Evolutionary conservation across 1,284 basidiomycete species (phyloP).

Genomic region (Flammula alnicola): DNA sequence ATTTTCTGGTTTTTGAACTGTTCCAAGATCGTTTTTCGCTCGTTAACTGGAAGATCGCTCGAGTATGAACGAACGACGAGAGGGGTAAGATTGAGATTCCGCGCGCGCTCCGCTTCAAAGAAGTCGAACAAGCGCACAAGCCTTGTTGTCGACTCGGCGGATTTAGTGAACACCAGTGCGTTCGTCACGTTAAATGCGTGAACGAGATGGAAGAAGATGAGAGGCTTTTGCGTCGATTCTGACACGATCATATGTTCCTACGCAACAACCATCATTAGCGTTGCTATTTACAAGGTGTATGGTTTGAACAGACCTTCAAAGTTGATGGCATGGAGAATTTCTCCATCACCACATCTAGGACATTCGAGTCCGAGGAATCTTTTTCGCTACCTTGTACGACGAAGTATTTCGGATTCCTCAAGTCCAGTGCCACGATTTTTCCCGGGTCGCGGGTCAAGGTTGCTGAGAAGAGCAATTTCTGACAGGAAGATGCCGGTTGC

Average conservation of each 20-base stretch:
- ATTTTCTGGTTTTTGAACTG: slow-evolving; percentile 84
- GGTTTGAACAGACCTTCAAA: slow-evolving; percentile 57
- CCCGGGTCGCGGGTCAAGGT: slow-evolving; percentile 94
- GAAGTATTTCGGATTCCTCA: slow-evolving; percentile 88
- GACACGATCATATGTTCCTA: slow-evolving; percentile 91
- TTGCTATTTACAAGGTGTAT: background rate
- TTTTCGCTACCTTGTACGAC: slow-evolving; percentile 66
- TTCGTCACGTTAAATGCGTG: slow-evolving; percentile 64
- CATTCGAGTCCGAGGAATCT: slow-evolving; percentile 40
- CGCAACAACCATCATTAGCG: background rate
- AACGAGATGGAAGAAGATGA: slow-evolving; percentile 88
- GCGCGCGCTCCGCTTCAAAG: slow-evolving; percentile 65
- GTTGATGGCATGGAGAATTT: slow-evolving; percentile 84
- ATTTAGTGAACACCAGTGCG: slow-evolving; percentile 95
- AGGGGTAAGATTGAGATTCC: slow-evolving; percentile 11
- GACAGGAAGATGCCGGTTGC: slow-evolving; percentile 70
- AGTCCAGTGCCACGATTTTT: slow-evolving; percentile 83
- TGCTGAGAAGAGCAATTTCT: slow-evolving; percentile 96
- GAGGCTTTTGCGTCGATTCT: slow-evolving; percentile 82
- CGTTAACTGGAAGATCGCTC: slow-evolving; percentile 78
- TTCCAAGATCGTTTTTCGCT: slow-evolving; percentile 80
- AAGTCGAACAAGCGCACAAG: slow-evolving; percentile 85
- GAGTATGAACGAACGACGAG: slow-evolving; percentile 78
- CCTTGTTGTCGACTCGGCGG: slow-evolving; percentile 86
- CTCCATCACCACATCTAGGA: slow-evolving; percentile 66